phyloP scores from a whole-genome alignment of 78 protist species.

The Dictyostelium citrinum region DNA sequence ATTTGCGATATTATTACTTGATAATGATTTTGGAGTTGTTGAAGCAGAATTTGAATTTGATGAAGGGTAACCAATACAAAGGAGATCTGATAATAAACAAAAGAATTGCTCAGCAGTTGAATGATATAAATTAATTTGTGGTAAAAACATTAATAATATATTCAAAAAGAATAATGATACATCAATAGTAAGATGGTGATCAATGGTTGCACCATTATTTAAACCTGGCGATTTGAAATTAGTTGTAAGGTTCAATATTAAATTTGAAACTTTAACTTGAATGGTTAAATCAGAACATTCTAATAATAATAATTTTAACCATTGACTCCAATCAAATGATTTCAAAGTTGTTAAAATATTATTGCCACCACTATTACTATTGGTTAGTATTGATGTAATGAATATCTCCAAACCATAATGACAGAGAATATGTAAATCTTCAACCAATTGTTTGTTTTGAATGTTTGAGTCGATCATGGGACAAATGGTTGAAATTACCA shows the following conservation, averaged over 20 bases:
- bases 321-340: slow-evolving; percentile 29
- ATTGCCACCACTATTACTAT: background rate
- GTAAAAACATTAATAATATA: slow-evolving; percentile 49
- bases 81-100: slow-evolving; percentile 44
- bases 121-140: slow-evolving; percentile 46
- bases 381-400: background rate
- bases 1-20: background rate
- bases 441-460: background rate
- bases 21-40: background rate
- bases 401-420: slow-evolving; percentile 58
- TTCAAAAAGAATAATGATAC: slow-evolving; percentile 43
- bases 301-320: slow-evolving; percentile 47
- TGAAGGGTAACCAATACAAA: slow-evolving; percentile 47
- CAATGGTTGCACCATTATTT: background rate
- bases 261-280: slow-evolving; percentile 21
- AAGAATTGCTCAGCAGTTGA: slow-evolving; percentile 75
- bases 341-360: background rate
- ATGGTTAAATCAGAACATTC: slow-evolving; percentile 22
- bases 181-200: background rate
- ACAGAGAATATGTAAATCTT: slow-evolving; percentile 6
- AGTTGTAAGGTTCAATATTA: slow-evolving; percentile 6
- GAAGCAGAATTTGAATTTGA: background rate
- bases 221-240: background rate
- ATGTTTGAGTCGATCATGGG: background rate
- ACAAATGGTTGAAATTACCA: background rate